These are phyloP conservation scores for Nicotiana undulata DNA, from an alignment of 257 asterid genomes.

Conservation along the genomic window DNA sequence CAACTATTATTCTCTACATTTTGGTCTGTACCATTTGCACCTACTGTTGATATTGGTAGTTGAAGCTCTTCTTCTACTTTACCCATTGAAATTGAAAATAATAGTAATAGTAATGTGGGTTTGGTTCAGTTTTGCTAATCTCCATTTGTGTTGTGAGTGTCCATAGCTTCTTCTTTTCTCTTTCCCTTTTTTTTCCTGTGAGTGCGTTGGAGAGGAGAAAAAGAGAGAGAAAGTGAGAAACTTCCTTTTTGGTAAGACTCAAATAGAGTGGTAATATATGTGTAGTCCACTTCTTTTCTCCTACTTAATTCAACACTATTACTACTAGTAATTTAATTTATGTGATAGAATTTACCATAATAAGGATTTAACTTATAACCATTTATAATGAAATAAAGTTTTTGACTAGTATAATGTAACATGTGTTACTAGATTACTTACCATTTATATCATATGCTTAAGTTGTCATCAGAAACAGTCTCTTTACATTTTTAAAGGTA, in stretches of 20 bases:
- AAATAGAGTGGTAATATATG: slow-evolving; percentile 11
- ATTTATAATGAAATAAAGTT: no score
- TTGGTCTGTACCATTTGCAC: slow-evolving; percentile 38
- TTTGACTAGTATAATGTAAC: no score
- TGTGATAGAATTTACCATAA: no score
- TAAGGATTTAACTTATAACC: no score
- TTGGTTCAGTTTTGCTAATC: slow-evolving; percentile 20
- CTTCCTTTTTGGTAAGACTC: slow-evolving; percentile 24
- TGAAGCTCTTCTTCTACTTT: slow-evolving; percentile 49
- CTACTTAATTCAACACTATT: not conserved
- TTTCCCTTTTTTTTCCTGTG: slow-evolving; percentile 1
- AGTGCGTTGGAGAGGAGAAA: slow-evolving; percentile 11
- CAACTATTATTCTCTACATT: slow-evolving; percentile 21
- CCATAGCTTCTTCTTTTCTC: slow-evolving; percentile 19
- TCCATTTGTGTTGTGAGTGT: slow-evolving; percentile 26
- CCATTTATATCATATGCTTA: no score
- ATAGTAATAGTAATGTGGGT: slow-evolving; percentile 47
- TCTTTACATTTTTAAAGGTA: no score
- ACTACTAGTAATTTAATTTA: no score
- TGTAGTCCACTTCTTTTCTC: slow-evolving; percentile 7
- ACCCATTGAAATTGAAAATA: slow-evolving; percentile 55
- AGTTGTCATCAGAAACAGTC: no score
- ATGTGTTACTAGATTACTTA: no score
- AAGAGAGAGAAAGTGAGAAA: slow-evolving; percentile 9
- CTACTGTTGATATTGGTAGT: slow-evolving; percentile 39